phyloP scores from a whole-genome alignment of 192 early-diverging fungal species.

The Podila minutissima region DNA sequence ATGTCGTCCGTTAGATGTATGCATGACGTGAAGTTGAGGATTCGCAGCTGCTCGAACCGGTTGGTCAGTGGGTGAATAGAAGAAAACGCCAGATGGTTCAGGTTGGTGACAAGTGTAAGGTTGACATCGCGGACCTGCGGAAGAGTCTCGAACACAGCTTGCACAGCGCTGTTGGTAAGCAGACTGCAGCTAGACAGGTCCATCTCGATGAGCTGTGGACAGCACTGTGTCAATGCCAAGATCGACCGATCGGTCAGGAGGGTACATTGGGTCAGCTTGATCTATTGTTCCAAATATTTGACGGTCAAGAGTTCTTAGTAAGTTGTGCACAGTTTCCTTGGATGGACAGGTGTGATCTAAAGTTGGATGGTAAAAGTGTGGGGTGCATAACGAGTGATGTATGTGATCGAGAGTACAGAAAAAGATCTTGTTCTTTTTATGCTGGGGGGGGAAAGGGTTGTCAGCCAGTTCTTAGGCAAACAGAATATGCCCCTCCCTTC shows the following conservation, averaged over 20 bases:
- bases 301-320: too few relatives aligned
- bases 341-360: too few relatives aligned
- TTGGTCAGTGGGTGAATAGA: conserved; percentile 26
- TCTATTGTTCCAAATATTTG: conserved; percentile 38
- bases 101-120: conserved; percentile 40
- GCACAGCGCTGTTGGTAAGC: conserved; percentile 55
- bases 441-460: too few relatives aligned
- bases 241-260: conserved; percentile 59
- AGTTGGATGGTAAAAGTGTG: too few relatives aligned
- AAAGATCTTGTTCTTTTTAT: too few relatives aligned
- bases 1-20: conserved; percentile 58
- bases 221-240: conserved; percentile 55
- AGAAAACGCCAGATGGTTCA: conserved; percentile 53
- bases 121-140: conserved; percentile 64
- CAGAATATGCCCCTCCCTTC: too few relatives aligned
- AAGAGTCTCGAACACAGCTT: conserved; percentile 52
- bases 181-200: conserved; percentile 62
- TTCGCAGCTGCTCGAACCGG: conserved; percentile 60
- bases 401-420: too few relatives aligned
- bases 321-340: too few relatives aligned
- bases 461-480: too few relatives aligned
- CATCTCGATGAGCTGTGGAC: conserved; percentile 61
- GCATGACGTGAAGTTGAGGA: conserved; percentile 61
- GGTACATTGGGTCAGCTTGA: conserved; percentile 64
- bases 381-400: too few relatives aligned